phyloP scores from a whole-genome alignment of 1,284 basidiomycete genomes.

The Rhodofomes roseus region DNA sequence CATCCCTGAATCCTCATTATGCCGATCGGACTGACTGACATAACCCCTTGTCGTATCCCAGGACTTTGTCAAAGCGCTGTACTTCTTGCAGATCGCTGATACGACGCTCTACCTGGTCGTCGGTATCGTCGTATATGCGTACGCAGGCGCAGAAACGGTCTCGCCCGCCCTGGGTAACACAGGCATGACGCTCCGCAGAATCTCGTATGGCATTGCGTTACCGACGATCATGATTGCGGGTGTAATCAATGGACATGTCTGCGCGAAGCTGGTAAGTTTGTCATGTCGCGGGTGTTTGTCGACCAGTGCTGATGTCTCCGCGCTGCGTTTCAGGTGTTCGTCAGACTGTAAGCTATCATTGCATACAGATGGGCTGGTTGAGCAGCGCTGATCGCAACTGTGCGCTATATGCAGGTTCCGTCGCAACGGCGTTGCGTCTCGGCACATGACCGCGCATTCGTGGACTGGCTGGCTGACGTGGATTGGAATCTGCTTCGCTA shows the following conservation, averaged over 20 bases:
- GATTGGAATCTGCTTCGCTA: slow-evolving; percentile 24
- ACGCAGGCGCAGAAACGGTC: slow-evolving; percentile 21
- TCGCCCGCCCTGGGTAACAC: slow-evolving; percentile 32
- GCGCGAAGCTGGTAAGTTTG: slow-evolving; percentile 25
- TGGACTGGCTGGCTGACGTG: slow-evolving; percentile 28
- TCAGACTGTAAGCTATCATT: slow-evolving; percentile 24
- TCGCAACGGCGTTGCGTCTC: slow-evolving; percentile 17
- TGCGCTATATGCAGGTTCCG: slow-evolving; percentile 22
- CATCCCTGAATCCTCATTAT: too few relatives aligned
- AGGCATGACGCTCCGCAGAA: slow-evolving; percentile 20
- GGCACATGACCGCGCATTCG: slow-evolving; percentile 28
- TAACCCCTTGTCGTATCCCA: slow-evolving; percentile 6
- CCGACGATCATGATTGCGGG: slow-evolving; percentile 32
- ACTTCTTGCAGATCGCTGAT: slow-evolving; percentile 26
- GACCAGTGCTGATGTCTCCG: too few relatives aligned
- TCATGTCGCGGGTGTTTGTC: too few relatives aligned
- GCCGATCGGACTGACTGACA: background rate
- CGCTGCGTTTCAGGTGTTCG: slow-evolving; percentile 15
- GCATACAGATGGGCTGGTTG: background rate
- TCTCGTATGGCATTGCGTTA: slow-evolving; percentile 29
- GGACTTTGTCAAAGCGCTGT: slow-evolving; percentile 30
- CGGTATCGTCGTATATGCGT: slow-evolving; percentile 30
- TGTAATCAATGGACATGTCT: slow-evolving; percentile 31
- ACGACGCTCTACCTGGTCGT: slow-evolving; percentile 30
- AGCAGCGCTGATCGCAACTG: background rate